phyloP scores from a whole-genome alignment of 2,329 filamentous ascomycete species.

The Epichloe sylvatica region DNA sequence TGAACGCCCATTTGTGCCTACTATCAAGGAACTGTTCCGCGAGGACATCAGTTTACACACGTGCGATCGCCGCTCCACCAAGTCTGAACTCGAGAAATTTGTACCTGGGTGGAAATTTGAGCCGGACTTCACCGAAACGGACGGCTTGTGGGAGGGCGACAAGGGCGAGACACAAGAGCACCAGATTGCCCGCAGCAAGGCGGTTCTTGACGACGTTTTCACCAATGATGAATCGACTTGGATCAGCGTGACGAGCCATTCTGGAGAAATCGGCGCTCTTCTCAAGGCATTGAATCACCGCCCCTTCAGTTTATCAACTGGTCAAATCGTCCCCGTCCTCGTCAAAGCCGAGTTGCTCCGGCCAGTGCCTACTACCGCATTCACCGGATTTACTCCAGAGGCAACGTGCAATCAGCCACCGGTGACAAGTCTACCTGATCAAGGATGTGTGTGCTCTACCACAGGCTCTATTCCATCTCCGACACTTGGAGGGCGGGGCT shows the following conservation, averaged over 20 bases:
- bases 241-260: slow-evolving; percentile 47
- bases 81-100: slow-evolving; percentile 34
- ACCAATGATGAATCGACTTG: slow-evolving; percentile 36
- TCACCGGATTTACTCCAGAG: slow-evolving; percentile 23
- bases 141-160: slow-evolving; percentile 29
- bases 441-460: slow-evolving; percentile 28
- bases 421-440: slow-evolving; percentile 26
- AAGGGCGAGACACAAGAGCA: slow-evolving; percentile 30
- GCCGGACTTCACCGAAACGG: slow-evolving; percentile 43
- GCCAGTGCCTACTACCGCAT: slow-evolving; percentile 17
- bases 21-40: slow-evolving; percentile 50
- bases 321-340: slow-evolving; percentile 53
- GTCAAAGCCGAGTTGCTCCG: slow-evolving; percentile 40
- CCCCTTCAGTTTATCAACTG: slow-evolving; percentile 49
- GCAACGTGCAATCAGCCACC: slow-evolving; percentile 32
- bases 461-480: slow-evolving; percentile 1
- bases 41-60: slow-evolving; percentile 56
- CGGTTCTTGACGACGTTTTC: slow-evolving; percentile 44
- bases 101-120: slow-evolving; percentile 46
- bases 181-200: slow-evolving; percentile 34
- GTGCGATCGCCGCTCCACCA: slow-evolving; percentile 48
- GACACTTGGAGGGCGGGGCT: not conserved
- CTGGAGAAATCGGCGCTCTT: slow-evolving; percentile 39
- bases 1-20: slow-evolving; percentile 38
- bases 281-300: slow-evolving; percentile 45